phyloP scores from a whole-genome alignment of 495 filamentous ascomycete genomes.

The Aspergillus homomorphus region DNA sequence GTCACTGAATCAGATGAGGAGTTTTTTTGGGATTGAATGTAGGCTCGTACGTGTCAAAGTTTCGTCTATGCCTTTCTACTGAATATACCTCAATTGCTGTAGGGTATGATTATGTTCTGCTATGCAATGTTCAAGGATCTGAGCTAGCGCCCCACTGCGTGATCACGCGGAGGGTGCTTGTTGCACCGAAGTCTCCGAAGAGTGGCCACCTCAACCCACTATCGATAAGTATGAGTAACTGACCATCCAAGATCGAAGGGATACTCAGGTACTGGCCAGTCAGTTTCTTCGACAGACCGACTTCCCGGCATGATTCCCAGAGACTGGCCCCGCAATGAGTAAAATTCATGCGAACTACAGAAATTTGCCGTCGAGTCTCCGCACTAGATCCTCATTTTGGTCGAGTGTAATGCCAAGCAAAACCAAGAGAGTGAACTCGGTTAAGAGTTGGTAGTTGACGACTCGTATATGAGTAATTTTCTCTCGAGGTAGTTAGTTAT shows the following conservation, averaged over 20 bases:
- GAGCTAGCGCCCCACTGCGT: background rate
- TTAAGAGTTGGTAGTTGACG: background rate
- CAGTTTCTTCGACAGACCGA: background rate
- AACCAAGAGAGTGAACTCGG: background rate
- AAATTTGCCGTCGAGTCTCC: slow-evolving; percentile 4
- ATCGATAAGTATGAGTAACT: background rate
- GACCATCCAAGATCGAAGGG: background rate
- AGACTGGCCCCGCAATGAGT: background rate
- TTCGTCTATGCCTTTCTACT: no score
- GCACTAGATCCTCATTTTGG: slow-evolving; percentile 4
- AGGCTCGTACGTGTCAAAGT: no score
- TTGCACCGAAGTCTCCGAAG: background rate
- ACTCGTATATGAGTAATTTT: background rate
- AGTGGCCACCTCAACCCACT: background rate
- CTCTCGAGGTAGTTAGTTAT: background rate
- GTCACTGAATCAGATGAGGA: no score
- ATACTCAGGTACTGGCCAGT: background rate
- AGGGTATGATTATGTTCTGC: background rate
- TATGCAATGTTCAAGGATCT: background rate
- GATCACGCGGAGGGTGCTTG: background rate
- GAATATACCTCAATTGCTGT: background rate
- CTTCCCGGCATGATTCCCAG: background rate
- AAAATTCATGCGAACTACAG: background rate
- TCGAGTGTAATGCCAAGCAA: slow-evolving; percentile 2
- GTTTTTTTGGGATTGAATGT: no score